Conservation (phyloP, 345 rosid genomes). For the Pelargonium nanum region DNA sequence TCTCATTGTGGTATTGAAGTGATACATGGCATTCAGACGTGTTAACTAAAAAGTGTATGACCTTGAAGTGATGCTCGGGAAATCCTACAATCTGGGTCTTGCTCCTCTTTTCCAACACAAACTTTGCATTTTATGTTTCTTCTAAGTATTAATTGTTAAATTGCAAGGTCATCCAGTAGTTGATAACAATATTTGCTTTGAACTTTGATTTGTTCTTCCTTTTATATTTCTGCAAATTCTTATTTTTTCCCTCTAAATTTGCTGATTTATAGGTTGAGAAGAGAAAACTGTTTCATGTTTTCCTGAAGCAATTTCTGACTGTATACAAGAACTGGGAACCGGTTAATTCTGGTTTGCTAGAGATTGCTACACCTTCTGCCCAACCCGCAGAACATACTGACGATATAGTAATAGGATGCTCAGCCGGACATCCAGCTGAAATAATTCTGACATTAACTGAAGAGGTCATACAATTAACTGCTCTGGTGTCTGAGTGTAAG, state of each 20-base stretch:
- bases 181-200: no score
- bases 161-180: no score
- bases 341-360: constrained; percentile 27
- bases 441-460: constrained; percentile 36
- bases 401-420: constrained; percentile 43
- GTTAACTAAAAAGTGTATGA: no score
- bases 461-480: constrained; percentile 37
- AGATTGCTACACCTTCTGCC: constrained; percentile 21
- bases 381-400: constrained; percentile 21
- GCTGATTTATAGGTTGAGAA: constrained; percentile 40
- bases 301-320: constrained; percentile 48
- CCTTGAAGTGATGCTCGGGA: no score
- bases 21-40: no score
- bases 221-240: not conserved
- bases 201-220: no score
- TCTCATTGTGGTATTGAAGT: no score
- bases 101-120: no score
- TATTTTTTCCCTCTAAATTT: not conserved
- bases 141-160: no score
- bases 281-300: constrained; percentile 40
- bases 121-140: no score
- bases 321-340: constrained; percentile 62
- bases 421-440: constrained; percentile 60
- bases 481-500: constrained; percentile 44
- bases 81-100: no score